Evolutionary conservation across 306 rosid species (phyloP).

Genomic region (Malus fusca): DNA sequence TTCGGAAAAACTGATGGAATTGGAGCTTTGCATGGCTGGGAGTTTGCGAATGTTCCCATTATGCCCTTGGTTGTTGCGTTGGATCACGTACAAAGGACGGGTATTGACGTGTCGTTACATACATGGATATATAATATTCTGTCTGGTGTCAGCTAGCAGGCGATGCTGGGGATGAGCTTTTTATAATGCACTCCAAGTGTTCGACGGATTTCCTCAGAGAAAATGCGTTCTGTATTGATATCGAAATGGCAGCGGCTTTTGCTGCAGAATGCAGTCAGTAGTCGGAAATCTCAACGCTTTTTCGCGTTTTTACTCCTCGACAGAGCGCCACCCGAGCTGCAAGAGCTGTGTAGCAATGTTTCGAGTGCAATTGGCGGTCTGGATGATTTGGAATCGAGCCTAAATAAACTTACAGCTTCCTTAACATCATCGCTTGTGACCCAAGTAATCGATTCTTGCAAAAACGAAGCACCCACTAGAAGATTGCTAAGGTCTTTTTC

Average conservation of each 20-base stretch:
- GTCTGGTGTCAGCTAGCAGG: background rate
- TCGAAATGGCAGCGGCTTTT: slow-evolving; percentile 27
- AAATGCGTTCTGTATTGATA: slow-evolving; percentile 25
- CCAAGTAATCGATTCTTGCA: slow-evolving; percentile 57
- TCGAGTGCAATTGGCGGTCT: slow-evolving; percentile 53
- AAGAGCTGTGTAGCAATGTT: slow-evolving; percentile 45
- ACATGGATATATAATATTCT: background rate
- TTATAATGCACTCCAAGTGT: slow-evolving; percentile 28
- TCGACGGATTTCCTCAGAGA: slow-evolving; percentile 41
- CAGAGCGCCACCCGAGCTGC: slow-evolving; percentile 26
- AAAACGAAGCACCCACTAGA: slow-evolving; percentile 59
- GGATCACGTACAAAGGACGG: background rate
- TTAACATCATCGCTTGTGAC: slow-evolving; percentile 56
- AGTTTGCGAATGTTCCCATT: background rate
- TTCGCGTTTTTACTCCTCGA: slow-evolving; percentile 24
- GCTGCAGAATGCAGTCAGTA: slow-evolving; percentile 3
- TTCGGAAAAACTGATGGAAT: background rate
- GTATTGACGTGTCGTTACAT: background rate
- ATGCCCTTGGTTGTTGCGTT: background rate
- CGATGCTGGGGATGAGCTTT: background rate
- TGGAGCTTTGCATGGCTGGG: background rate
- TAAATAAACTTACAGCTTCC: slow-evolving; percentile 27
- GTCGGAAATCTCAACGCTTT: slow-evolving; percentile 10
- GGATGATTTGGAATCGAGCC: slow-evolving; percentile 56
- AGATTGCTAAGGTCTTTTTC: slow-evolving; percentile 76